A percentile compares a stretch with the other conserved stretches of the same genome.
Evolutionary conservation across 2,329 filamentous ascomycete genomes (phyloP).

Genomic region (Ophiostoma piceae): DNA sequence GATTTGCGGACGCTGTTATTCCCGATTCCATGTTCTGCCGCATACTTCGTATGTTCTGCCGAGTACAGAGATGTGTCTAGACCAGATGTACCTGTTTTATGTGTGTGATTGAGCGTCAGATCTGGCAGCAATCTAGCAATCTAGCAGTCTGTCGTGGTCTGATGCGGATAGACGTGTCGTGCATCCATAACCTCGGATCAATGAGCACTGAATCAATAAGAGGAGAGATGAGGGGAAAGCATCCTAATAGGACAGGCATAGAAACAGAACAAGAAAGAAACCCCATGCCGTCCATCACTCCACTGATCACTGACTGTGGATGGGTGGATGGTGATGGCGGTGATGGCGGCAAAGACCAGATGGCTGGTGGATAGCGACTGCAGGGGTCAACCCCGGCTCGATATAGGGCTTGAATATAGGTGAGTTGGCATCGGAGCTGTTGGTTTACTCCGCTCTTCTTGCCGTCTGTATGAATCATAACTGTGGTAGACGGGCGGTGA

Average conservation of each 20-base stretch:
- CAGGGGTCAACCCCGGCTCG: not conserved
- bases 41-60: too few species aligned
- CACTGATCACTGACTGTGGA: not conserved
- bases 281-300: slow-evolving; percentile 3
- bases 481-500: not conserved
- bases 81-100: not conserved
- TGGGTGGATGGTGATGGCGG: slow-evolving; percentile 1
- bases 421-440: not conserved
- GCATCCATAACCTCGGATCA: slow-evolving; percentile 1
- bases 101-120: slow-evolving; percentile 9
- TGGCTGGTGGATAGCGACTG: not conserved
- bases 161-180: not conserved
- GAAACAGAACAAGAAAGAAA: not conserved
- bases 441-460: not conserved
- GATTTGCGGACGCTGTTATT: not conserved
- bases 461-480: not conserved
- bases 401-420: slow-evolving; percentile 12
- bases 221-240: not conserved
- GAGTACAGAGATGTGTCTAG: not conserved
- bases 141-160: not conserved
- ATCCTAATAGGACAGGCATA: not conserved
- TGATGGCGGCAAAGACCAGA: not conserved
- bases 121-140: not conserved
- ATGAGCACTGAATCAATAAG: not conserved
- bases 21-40: not conserved